phyloP scores from a whole-genome alignment of 2,329 filamentous ascomycete genomes.

The Aspergillus japonicus region DNA sequence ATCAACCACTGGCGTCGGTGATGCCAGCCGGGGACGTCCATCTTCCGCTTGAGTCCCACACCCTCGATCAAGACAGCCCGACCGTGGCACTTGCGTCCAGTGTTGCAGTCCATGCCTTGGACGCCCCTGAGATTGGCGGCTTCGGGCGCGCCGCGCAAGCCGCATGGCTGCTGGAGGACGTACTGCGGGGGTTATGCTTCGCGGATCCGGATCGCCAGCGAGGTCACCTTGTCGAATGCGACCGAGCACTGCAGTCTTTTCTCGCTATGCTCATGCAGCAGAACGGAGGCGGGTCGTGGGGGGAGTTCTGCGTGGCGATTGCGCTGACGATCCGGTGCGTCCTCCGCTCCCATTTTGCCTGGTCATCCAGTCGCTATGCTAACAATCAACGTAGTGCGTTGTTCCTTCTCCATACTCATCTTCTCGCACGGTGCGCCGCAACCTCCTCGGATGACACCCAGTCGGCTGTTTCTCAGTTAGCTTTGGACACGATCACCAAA shows the following conservation, averaged over 20 bases:
- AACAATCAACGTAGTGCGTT: background rate
- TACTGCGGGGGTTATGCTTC: conserved; percentile 18
- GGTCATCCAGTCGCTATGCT: no score
- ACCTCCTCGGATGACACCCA: conserved; percentile 9
- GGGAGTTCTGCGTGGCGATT: background rate
- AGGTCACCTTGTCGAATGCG: background rate
- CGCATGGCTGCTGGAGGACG: conserved; percentile 24
- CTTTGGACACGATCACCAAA: conserved; percentile 24
- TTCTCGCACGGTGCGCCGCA: background rate
- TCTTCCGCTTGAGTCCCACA: background rate
- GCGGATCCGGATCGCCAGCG: background rate
- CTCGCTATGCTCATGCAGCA: background rate
- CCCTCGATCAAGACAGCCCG: background rate
- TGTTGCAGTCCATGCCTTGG: background rate
- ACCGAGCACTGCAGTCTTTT: background rate
- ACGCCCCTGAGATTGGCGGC: background rate
- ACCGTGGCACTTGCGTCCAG: background rate
- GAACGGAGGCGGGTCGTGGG: background rate
- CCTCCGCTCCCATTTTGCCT: background rate
- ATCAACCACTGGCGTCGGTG: background rate
- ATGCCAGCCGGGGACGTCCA: background rate
- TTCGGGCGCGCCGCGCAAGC: conserved; percentile 25
- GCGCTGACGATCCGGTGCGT: background rate
- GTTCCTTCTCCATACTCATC: background rate
- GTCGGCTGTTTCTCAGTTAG: conserved; percentile 11